Evolutionary conservation across 495 filamentous ascomycete genomes (phyloP).

Genomic region (Aspergillus egyptiacus): DNA sequence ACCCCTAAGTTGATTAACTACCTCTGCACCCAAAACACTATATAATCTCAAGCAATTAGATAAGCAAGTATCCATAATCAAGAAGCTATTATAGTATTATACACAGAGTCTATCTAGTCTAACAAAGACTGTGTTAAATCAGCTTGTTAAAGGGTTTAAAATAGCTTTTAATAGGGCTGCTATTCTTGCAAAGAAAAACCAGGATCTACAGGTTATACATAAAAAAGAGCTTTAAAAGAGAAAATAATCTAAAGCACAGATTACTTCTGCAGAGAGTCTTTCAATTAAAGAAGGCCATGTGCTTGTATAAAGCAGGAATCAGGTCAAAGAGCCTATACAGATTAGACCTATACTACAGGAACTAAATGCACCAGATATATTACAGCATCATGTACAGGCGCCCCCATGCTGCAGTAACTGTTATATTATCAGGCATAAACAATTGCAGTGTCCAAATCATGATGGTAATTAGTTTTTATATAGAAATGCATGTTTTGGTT

Average conservation of each 20-base stretch:
- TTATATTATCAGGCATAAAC: not conserved
- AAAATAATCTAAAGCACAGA: not conserved
- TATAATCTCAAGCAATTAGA: not conserved
- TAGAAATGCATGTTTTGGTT: not conserved
- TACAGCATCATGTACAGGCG: not conserved
- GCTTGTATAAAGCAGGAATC: not conserved
- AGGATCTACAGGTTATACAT: not conserved
- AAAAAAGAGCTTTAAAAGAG: not conserved
- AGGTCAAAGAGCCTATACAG: not conserved
- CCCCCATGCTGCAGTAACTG: not conserved
- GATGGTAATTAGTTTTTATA: not conserved
- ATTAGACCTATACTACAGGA: not conserved
- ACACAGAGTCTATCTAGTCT: not conserved
- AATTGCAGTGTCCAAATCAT: slow-evolving; percentile 1
- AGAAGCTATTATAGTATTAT: not conserved
- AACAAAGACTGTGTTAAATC: not conserved
- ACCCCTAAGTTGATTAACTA: not conserved
- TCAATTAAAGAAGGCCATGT: not conserved
- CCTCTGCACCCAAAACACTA: not conserved
- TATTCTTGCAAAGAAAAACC: not conserved
- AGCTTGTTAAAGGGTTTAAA: not conserved
- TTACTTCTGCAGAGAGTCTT: not conserved
- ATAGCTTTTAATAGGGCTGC: not conserved
- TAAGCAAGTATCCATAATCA: not conserved
- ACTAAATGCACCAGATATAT: not conserved